Conservation (phyloP, 129 eudicot genomes). For the Apium graveolens region DNA sequence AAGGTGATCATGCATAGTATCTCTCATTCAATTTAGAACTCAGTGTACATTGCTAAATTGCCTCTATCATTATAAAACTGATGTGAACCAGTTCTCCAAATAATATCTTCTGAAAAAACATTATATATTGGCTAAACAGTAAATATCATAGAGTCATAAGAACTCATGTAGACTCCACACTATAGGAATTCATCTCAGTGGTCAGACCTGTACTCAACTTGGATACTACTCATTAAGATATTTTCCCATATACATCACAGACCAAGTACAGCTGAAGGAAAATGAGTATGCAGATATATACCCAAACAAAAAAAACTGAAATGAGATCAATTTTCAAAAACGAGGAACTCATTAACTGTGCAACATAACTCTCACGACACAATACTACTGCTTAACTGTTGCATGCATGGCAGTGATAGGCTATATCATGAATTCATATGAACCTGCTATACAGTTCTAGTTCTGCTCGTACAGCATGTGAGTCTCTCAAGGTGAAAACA, state of each 20-base stretch:
- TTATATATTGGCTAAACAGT: neutral
- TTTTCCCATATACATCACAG: neutral
- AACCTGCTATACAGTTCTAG: neutral
- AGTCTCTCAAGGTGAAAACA: neutral
- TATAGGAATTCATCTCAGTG: neutral
- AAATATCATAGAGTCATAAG: neutral
- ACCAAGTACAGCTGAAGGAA: neutral
- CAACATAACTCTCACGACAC: neutral
- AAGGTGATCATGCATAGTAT: neutral
- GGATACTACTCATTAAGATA: neutral
- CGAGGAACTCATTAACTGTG: neutral
- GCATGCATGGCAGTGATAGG: neutral
- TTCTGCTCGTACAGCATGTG: neutral
- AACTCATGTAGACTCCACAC: neutral
- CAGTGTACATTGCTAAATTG: neutral
- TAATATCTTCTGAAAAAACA: neutral
- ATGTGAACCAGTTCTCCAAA: neutral
- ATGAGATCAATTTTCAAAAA: neutral
- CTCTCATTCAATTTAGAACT: neutral
- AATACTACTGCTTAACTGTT: neutral
- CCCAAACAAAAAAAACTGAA: neutral
- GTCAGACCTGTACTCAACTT: neutral
- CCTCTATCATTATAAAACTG: neutral
- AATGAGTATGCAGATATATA: neutral
- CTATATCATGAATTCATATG: neutral